Conservation (phyloP, 2,329 filamentous ascomycete genomes). For the Penicillium sclerotigenum region DNA sequence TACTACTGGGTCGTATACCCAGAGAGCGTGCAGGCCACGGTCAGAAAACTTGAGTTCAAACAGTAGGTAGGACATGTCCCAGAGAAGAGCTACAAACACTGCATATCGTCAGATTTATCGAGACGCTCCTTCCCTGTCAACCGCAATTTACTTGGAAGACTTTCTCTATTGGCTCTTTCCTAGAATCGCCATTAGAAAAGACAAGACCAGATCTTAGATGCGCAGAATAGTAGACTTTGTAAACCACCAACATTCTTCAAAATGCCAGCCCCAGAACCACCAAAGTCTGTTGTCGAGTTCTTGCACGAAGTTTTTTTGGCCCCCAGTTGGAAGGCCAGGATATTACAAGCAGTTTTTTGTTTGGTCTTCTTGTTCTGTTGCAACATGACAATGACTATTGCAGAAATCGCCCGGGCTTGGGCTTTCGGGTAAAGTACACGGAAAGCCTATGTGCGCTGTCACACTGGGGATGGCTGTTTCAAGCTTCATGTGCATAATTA, state of each 20-base stretch:
- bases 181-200: not conserved
- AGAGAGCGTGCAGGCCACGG: constrained; percentile 6
- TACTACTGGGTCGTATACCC: constrained; percentile 8
- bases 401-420: not conserved
- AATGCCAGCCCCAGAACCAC: not conserved
- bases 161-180: not conserved
- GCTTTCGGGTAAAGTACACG: not conserved
- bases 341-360: not conserved
- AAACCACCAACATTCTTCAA: not conserved
- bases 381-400: not conserved
- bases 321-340: not conserved
- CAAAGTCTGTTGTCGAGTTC: not conserved
- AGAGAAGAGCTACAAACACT: not conserved
- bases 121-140: not conserved
- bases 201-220: not conserved
- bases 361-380: not conserved
- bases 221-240: not conserved
- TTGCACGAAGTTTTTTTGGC: not conserved
- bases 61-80: not conserved
- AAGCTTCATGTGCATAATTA: not conserved
- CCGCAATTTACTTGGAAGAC: not conserved
- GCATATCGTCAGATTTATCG: not conserved
- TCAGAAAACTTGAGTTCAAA: constrained; percentile 5
- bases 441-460: not conserved
- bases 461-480: not conserved